These are phyloP conservation scores for Mortierella sp. DNA, from an alignment of 371 early-diverging fungal genomes.

Conservation along the genomic window DNA sequence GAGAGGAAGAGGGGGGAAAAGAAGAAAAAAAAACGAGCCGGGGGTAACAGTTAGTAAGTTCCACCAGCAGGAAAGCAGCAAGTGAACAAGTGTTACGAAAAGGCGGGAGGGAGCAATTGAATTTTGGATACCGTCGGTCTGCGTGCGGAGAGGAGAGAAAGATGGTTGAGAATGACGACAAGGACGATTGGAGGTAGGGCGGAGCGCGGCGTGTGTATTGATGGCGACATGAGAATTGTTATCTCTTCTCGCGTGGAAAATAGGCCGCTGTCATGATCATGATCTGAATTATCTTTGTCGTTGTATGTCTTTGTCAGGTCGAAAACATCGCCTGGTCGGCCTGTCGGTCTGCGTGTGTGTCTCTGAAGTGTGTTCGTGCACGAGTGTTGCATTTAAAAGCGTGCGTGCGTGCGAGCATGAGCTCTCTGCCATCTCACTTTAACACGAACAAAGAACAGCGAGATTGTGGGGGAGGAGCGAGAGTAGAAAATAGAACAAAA, in stretches of 20 bases:
- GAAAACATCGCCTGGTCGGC: not conserved
- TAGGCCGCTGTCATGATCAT: not conserved
- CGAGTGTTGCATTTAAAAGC: not conserved
- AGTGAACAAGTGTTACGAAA: not conserved
- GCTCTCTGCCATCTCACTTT: not conserved
- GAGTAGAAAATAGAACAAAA: constrained; percentile 2
- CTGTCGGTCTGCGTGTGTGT: not conserved
- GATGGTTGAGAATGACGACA: not conserved
- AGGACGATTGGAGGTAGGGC: not conserved
- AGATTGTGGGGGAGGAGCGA: not conserved
- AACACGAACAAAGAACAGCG: not conserved
- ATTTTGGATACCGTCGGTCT: not conserved
- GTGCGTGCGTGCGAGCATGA: not conserved
- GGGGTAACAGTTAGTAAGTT: not conserved
- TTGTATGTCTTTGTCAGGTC: not conserved
- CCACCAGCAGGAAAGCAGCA: not conserved
- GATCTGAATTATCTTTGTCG: not conserved
- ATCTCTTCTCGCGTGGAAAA: constrained; percentile 3
- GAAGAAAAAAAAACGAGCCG: not conserved
- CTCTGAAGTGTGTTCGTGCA: not conserved
- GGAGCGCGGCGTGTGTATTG: not conserved
- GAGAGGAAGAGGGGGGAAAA: not conserved
- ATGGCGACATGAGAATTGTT: not conserved
- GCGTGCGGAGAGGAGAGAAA: constrained; percentile 1
- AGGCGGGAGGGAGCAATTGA: not conserved